A percentile compares a stretch with the other conserved stretches of the same genome.
Conservation (phyloP, 2,329 filamentous ascomycete genomes). For the Ophidiomyces ophidiicola region DNA sequence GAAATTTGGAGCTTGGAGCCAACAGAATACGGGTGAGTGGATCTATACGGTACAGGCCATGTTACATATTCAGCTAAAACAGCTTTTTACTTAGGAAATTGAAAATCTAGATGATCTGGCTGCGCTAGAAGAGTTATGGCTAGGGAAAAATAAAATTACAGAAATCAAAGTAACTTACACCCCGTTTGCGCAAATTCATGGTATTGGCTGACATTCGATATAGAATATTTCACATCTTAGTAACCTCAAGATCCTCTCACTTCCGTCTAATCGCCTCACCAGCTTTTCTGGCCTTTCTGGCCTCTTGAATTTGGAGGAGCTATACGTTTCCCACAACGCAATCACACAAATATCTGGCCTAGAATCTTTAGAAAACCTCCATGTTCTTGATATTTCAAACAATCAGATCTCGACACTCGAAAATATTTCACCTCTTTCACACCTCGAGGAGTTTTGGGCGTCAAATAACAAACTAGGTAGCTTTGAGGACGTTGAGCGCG, state of each 20-base stretch:
- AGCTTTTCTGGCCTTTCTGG: constrained; percentile 63
- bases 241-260: constrained; percentile 76
- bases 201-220: constrained; percentile 5
- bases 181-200: too few relatives aligned
- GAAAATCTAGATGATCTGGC: constrained; percentile 67
- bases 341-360: constrained; percentile 65
- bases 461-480: constrained; percentile 72
- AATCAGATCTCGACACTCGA: constrained; percentile 68
- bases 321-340: constrained; percentile 94
- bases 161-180: constrained; percentile 61
- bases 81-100: constrained; percentile 46
- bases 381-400: constrained; percentile 76
- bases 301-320: constrained; percentile 68
- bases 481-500: constrained; percentile 67
- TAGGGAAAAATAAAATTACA: constrained; percentile 93
- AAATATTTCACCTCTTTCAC: constrained; percentile 54
- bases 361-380: constrained; percentile 53
- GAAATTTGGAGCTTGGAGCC: constrained; percentile 78
- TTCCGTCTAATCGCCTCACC: constrained; percentile 87
- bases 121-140: constrained; percentile 78
- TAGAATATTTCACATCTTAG: constrained; percentile 57
- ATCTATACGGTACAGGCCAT: not conserved
- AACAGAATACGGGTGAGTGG: constrained; percentile 61
- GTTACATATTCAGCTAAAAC: not conserved
- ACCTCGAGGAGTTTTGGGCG: constrained; percentile 87